Evolutionary conservation across 306 rosid genomes (phyloP), one percentile per base, ranked within the genome.

Genomic region (Rubus idaeus): DNA sequence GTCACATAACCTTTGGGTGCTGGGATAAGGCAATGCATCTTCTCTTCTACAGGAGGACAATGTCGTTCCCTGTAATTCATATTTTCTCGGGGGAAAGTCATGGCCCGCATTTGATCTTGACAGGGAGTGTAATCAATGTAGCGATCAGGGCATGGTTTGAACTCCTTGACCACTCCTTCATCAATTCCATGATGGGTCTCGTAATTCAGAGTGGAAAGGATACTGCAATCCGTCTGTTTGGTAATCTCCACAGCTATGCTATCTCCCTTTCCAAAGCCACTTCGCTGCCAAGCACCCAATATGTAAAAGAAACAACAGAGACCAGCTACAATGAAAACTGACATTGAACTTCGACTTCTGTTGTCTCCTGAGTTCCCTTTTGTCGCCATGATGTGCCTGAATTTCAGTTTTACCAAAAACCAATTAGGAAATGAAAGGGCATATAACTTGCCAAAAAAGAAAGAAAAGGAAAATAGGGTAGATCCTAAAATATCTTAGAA

Each of bases 231-330:
- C 5, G 94, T 76, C 14, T 87, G 90, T 64, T 75, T 90, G 80
- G 91, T 89, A 61, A 92, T 78, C 87, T 86, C 87, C 79, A 83
- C 68, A 4, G 97, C 97, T 80, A 92, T 92, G 73, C 90, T 90
- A 66, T 92, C 97, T 66, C 97, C 96, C 78, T 92, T 92, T 56
- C 97, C 97, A 63, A 87, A 92, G 66, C 97, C 96, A 75, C 97
- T 92, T 79, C 92, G 84, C 80, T 92, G 91, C 97, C 97, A 92
- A 14, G 89, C 88, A 65, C 97, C 97, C 79, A 90, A 77, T 80
- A 92, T 23, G 75, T 90, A 92, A 88, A 92, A 92, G 89, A 87
- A 87, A 83, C 89, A 90, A 81, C 96, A 92, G 76, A 90, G 81
- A 45, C 86, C 94, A 75, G 89, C 82, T 20, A 90, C 50, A 73